Evolutionary conservation across 2,329 filamentous ascomycete species (phyloP), one percentile per base, ranked within the genome.

Genomic region (Sporothrix sp.): DNA sequence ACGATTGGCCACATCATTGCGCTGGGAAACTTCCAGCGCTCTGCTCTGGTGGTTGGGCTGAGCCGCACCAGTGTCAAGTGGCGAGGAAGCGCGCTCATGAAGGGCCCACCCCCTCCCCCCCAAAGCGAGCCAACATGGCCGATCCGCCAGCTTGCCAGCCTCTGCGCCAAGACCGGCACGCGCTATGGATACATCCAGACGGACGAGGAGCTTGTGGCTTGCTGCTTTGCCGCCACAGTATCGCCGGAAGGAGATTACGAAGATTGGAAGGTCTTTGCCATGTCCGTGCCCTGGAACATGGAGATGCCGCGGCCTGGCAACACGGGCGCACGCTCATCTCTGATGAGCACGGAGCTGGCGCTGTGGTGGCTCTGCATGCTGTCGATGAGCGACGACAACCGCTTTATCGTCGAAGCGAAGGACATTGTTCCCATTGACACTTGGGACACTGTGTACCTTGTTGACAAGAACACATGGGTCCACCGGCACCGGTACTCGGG

Each of bases 121-220:
- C 11, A 25, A 25, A 14, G 37, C 18, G 37, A 39, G 37, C 37
- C 18, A 39, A 39, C 1, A 23, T 42, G 38, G 38, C 38, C 38
- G 13, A 27, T 42, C 21, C 7, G 38, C 21, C 38, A 42, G 38
- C 38, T 42, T 13, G 38, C 38, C 13, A 28, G 28, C 23, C 38
- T 42, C 23, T 42, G 38, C 11, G 14, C 5, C 11, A 16, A 28
- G 23, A 16, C 38, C 21, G 21, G 23, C 21, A 42, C 38, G 38
- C 38, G 38, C 21, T 42, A 42, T 42, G 38, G 38, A 3, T 42
- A 28, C 38, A 42, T 42, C 11, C 38, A 42, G 38, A 42, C 38
- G 21, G 38, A 42, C 38, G 21, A 42, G 21, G 38, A 27, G 23
- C 23, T 42, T 42, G 38, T 42, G 21, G 23, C 10, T 28, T 42